Evolutionary conservation across 805 yeast genomes (phyloP).

Genomic region (Cyberlindnera amylophila): DNA sequence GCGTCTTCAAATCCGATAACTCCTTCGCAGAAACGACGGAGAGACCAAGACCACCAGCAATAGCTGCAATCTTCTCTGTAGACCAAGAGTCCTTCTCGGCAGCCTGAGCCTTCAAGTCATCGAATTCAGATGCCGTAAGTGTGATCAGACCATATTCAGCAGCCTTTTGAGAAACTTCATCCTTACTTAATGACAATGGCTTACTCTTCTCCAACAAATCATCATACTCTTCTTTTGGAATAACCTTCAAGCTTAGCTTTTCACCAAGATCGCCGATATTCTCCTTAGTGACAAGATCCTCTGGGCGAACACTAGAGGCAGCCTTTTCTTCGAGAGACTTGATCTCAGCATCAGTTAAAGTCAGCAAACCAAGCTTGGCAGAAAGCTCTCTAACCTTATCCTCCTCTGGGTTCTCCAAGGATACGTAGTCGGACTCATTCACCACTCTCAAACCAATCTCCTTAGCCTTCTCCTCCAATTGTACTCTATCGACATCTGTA

Average conservation of each 20-base stretch:
- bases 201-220: slow-evolving; percentile 11
- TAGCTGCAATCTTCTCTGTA: slow-evolving; percentile 1
- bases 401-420: slow-evolving; percentile 13
- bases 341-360: slow-evolving; percentile 10
- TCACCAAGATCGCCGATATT: slow-evolving; percentile 14
- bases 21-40: slow-evolving; percentile 2
- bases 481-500: background rate
- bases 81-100: slow-evolving; percentile 1
- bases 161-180: slow-evolving; percentile 10
- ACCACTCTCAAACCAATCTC: slow-evolving; percentile 25
- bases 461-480: slow-evolving; percentile 11
- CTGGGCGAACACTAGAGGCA: slow-evolving; percentile 5
- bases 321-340: slow-evolving; percentile 7
- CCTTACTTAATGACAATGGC: slow-evolving; percentile 8
- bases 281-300: slow-evolving; percentile 10
- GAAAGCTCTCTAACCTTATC: slow-evolving; percentile 19
- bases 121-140: slow-evolving; percentile 2
- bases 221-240: slow-evolving; percentile 22
- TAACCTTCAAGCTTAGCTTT: slow-evolving; percentile 20
- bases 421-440: slow-evolving; percentile 17
- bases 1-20: background rate
- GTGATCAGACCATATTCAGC: slow-evolving; percentile 32
- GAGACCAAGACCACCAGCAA: slow-evolving; percentile 9
- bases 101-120: slow-evolving; percentile 6
- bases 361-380: slow-evolving; percentile 17